Evolutionary conservation across 2,329 filamentous ascomycete genomes (phyloP).

Genomic region (Colletotrichum echinochloae): DNA sequence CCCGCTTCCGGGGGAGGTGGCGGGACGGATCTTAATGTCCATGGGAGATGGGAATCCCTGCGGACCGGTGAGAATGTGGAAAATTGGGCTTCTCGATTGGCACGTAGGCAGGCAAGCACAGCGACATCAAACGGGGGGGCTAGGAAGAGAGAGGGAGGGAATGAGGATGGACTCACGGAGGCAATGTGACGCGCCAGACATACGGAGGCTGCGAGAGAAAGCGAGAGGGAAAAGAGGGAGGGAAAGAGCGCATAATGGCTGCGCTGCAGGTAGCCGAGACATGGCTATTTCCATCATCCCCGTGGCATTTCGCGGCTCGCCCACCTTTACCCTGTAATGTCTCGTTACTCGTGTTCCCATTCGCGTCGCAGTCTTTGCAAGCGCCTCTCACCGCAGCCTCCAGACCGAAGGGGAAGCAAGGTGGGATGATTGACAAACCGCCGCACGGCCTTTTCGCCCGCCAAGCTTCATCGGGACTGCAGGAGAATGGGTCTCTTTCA

Average conservation of each 20-base stretch:
- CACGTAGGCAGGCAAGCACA: not conserved
- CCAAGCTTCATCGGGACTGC: conserved; percentile 21
- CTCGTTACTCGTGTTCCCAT: not conserved
- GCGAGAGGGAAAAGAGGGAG: not conserved
- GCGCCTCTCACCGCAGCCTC: not conserved
- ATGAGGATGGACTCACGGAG: not conserved
- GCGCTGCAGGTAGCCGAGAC: conserved; percentile 38
- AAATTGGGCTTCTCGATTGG: not conserved
- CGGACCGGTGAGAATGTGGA: conserved; percentile 12
- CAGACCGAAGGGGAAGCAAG: not conserved
- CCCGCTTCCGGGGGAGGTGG: not conserved
- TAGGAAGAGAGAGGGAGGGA: not conserved
- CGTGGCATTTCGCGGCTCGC: conserved; percentile 7
- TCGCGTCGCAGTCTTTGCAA: not conserved
- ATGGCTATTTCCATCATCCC: conserved; percentile 18
- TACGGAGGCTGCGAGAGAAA: not conserved
- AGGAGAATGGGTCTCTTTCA: conserved; percentile 3
- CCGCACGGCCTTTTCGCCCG: conserved; percentile 18
- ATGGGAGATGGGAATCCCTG: conserved; percentile 13
- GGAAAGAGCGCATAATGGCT: conserved; percentile 1
- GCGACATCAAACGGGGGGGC: not conserved
- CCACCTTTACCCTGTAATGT: conserved; percentile 3
- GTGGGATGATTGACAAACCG: conserved; percentile 1
- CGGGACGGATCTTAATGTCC: conserved; percentile 26
- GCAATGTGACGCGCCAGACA: not conserved